Conservation (phyloP, 1,139 yeast species). For the Lodderomyces parapsilosis region DNA sequence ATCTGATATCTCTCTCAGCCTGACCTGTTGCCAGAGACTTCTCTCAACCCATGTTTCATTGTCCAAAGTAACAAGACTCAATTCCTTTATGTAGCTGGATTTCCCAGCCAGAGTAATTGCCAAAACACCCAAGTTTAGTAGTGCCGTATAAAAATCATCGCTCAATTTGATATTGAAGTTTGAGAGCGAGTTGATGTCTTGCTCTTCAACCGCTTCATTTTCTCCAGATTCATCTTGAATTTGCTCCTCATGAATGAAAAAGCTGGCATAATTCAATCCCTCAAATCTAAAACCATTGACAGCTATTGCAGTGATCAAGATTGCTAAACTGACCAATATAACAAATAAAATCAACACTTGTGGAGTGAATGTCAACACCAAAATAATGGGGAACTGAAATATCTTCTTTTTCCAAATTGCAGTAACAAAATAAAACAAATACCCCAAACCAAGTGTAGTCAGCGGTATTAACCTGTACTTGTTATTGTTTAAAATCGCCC, state of each 20-base stretch:
- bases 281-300: slow-evolving; percentile 53
- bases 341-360: slow-evolving; percentile 54
- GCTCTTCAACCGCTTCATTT: slow-evolving; percentile 29
- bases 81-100: slow-evolving; percentile 63
- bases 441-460: slow-evolving; percentile 50
- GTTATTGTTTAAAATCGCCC: slow-evolving; percentile 53
- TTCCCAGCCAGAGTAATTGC: slow-evolving; percentile 67
- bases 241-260: slow-evolving; percentile 33
- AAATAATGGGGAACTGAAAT: slow-evolving; percentile 51
- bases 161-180: slow-evolving; percentile 32
- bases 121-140: slow-evolving; percentile 58
- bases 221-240: slow-evolving; percentile 29
- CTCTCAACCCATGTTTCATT: slow-evolving; percentile 61
- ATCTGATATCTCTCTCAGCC: slow-evolving; percentile 12
- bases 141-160: slow-evolving; percentile 67
- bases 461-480: slow-evolving; percentile 63
- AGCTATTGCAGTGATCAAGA: slow-evolving; percentile 56
- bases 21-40: slow-evolving; percentile 23
- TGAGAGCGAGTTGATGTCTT: slow-evolving; percentile 17
- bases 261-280: slow-evolving; percentile 49
- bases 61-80: slow-evolving; percentile 48
- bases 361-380: slow-evolving; percentile 58
- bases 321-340: slow-evolving; percentile 47
- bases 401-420: slow-evolving; percentile 37
- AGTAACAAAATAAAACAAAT: slow-evolving; percentile 46